Evolutionary conservation across 139 green algal species (phyloP), one percentile per base, ranked within the genome.

Genomic region (Zygnema circumcarinatum): DNA sequence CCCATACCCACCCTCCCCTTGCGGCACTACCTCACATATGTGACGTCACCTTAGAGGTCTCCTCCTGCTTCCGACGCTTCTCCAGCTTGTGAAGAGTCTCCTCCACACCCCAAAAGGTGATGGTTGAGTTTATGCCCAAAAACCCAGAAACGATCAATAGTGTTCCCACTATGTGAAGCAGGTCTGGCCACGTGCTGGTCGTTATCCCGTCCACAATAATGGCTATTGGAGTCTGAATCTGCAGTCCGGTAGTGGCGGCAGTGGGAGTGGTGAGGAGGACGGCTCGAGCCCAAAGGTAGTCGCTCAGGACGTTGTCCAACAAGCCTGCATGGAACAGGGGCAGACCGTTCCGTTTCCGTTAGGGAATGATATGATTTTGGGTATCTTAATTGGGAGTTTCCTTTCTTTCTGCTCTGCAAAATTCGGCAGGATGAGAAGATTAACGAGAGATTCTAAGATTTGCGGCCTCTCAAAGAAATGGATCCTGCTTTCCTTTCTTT

Each of bases 241-340:
- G 94, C 21, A 99, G 92, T 0, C 95, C 95, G 0, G 96, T 88
- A 0, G 96, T 98, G 29, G 96, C 96, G 11, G 97, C 83, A 0
- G 96, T 98, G 53, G 96, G 95, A 2, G 95, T 92, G 94, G 53
- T 90, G 25, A 99, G 90, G 69, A 99, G 91, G 2, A 99, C 96
- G 20, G 97, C 95, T 0, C 95, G 87, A 0, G 96, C 96, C 97
- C 97, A 99, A 3, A 99, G 92, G 89, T 98, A 98, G 91, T 99
- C 97, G 1, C 93, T 95, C 38, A 98, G 82, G 32, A 97, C 95
- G 83, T 99, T 99, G 90, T 99, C 96, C 1, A 98, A 76, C 33
- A 99, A 74, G 22, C 76, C 90, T 87, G 68, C 1, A 62, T 29
- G n/a, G n/a, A n/a, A n/a, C n/a, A n/a, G n/a, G n/a, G n/a, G n/a